Evolutionary conservation across 1,139 yeast species (phyloP), one percentile per base, ranked within the genome.

Genomic region (Lizanozyma gosingica): DNA sequence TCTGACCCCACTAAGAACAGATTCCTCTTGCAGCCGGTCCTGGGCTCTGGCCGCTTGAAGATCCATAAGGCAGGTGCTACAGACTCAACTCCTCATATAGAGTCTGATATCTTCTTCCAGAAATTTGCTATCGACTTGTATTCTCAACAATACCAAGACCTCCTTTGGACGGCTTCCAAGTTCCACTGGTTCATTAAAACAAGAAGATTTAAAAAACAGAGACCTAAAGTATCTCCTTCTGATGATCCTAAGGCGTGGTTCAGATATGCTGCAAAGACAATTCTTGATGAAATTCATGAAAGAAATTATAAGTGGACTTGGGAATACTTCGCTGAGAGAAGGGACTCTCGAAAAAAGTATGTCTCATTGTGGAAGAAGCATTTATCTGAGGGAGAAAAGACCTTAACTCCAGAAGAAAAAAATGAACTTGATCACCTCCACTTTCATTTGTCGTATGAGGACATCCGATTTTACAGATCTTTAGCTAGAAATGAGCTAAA

Each of bases 41-140:
- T 88, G 4, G 98, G 98, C 29, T 67, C 71, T 36, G 98, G 98
- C 33, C 82, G 82, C 52, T 62, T 94, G 35, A 81, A 92, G 1
- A 65, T 92, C 29, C 85, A 86, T 60, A 94, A 94, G 55, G 59
- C 70, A 4, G 94, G 94, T 2, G 70, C 94, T 1, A 78, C 88
- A 0, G 82, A 78, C 37, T 52, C 64, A 0, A 61, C 64, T 22
- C 97, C 98, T 2, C 94, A 85, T 55, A 71, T 87, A 15, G 76
- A 77, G 39, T 76, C 92, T 0, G 85, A 86, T 45, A 63, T 92
- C 38, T 75, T 81, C 45, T 94, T 90, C 57, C 90, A 90, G 43
- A 95, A 92, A 54, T 81, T 94, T 50, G 87, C 94, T 14, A 65
- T 94, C 17, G 87, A 83, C 42, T 66, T 94, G 45, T 94, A 92